phyloP scores from a whole-genome alignment of 2,329 filamentous ascomycete species.

The Leptodontidium sp. region DNA sequence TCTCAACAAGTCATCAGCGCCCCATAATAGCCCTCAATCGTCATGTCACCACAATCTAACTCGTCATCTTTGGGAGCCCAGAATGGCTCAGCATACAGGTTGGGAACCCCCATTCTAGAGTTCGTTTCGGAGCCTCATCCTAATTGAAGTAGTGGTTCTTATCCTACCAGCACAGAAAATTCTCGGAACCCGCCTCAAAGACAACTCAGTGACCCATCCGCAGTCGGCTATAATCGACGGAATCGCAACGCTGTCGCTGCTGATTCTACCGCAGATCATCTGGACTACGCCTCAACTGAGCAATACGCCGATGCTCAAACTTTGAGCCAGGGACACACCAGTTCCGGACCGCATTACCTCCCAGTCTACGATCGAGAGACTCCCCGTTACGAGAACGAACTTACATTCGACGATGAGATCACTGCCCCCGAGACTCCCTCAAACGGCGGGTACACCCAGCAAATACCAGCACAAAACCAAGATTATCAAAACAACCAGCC shows the following conservation, averaged over 20 bases:
- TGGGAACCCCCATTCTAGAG: not conserved
- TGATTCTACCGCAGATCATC: not conserved
- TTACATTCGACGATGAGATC: conserved; percentile 1
- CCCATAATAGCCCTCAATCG: not conserved
- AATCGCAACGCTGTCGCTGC: not conserved
- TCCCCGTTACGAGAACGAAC: conserved; percentile 8
- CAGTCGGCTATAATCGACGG: not conserved
- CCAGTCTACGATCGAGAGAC: not conserved
- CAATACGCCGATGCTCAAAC: not conserved
- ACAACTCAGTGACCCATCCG: not conserved
- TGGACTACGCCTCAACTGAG: not conserved
- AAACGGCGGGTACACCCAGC: not conserved
- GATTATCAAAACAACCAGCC: not conserved
- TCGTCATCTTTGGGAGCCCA: conserved; percentile 7
- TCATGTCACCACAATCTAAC: conserved; percentile 5
- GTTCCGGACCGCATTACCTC: not conserved
- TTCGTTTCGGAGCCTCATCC: not conserved
- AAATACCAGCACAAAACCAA: not conserved
- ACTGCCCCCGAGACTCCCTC: not conserved
- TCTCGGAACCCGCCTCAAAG: not conserved
- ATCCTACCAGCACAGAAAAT: not conserved
- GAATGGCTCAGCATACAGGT: conserved; percentile 11
- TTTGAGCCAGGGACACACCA: not conserved
- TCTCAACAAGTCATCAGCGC: not conserved
- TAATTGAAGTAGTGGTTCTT: not conserved